A percentile compares a stretch with the other conserved stretches of the same genome.
phyloP scores from a whole-genome alignment of 352 stramenopile species.

The Phytopythium helicoides region DNA sequence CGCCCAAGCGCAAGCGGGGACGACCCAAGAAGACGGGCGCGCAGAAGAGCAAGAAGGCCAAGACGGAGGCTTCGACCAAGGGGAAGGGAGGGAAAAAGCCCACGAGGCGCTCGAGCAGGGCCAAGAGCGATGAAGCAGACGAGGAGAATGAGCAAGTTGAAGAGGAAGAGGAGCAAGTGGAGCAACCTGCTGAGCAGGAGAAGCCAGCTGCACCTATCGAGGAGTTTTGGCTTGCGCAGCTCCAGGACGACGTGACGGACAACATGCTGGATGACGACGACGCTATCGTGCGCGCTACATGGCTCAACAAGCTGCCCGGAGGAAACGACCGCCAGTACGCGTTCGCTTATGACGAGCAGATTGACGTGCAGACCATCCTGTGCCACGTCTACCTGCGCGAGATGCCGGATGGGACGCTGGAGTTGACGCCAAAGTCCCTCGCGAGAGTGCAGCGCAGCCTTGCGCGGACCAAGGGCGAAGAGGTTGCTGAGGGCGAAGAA shows the following conservation, averaged over 20 bases:
- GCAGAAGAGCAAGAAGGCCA: constrained; percentile 11
- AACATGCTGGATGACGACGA: constrained; percentile 58
- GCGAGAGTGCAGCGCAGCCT: constrained; percentile 45
- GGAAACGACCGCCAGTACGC: constrained; percentile 29
- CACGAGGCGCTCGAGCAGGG: background rate
- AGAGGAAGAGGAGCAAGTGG: constrained; percentile 8
- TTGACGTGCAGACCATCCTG: constrained; percentile 65
- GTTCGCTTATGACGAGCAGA: constrained; percentile 55
- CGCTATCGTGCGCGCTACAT: constrained; percentile 50
- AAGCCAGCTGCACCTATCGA: constrained; percentile 7
- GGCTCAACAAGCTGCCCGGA: constrained; percentile 42
- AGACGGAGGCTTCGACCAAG: constrained; percentile 10
- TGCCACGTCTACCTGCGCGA: constrained; percentile 69
- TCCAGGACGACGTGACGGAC: constrained; percentile 75
- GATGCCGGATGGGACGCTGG: constrained; percentile 26
- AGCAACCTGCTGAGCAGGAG: constrained; percentile 1
- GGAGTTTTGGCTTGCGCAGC: constrained; percentile 66
- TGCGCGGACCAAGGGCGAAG: constrained; percentile 26
- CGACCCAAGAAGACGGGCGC: constrained; percentile 2
- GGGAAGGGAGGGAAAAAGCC: constrained; percentile 4
- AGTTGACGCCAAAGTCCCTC: constrained; percentile 68
- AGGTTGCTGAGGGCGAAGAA: constrained; percentile 21
- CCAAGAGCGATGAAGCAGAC: constrained; percentile 5
- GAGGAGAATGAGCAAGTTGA: constrained; percentile 10
- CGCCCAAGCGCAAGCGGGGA: constrained; percentile 2